phyloP scores from a whole-genome alignment of 2,329 filamentous ascomycete species.

The Leptographium galeiforme region DNA sequence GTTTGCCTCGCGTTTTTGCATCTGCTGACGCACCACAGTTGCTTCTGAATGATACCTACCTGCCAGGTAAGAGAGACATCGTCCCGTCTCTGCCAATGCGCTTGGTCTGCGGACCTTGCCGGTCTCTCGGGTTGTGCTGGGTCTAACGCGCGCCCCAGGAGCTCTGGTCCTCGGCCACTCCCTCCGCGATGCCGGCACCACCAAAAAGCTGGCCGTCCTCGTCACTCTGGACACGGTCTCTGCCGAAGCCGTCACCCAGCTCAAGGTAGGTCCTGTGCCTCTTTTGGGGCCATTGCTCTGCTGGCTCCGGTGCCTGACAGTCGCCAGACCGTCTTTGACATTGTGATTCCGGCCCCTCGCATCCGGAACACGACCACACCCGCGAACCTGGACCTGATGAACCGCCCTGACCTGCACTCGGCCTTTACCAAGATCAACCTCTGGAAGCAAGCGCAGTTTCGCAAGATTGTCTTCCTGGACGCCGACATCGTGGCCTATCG shows the following conservation, averaged over 20 bases:
- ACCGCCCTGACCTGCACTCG: conserved; percentile 76
- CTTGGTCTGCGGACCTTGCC: conserved; percentile 6
- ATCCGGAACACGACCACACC: conserved; percentile 59
- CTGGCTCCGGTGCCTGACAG: not conserved
- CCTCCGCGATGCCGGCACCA: conserved; percentile 76
- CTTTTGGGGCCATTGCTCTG: not conserved
- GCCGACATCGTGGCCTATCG: conserved; percentile 84
- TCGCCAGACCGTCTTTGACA: conserved; percentile 65
- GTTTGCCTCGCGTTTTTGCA: too few species aligned
- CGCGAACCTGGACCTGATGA: conserved; percentile 82
- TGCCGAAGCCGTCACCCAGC: conserved; percentile 59
- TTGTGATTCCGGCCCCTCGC: conserved; percentile 70
- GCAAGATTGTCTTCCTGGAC: conserved; percentile 88
- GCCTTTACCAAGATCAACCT: conserved; percentile 94
- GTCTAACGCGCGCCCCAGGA: conserved; percentile 38
- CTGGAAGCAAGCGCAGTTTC: conserved; percentile 83
- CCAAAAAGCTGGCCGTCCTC: conserved; percentile 72
- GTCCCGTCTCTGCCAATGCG: not conserved
- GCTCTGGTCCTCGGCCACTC: conserved; percentile 91
- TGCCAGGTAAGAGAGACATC: conserved; percentile 54
- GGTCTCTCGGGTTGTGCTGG: too few species aligned
- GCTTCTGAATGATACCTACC: conserved; percentile 79
- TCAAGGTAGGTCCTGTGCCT: conserved; percentile 44
- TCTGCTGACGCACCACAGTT: conserved; percentile 43
- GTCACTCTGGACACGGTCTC: conserved; percentile 72